These are phyloP conservation scores for Rhododendron henanense DNA, from an alignment of 148 eudicot species.

Conservation along the genomic window DNA sequence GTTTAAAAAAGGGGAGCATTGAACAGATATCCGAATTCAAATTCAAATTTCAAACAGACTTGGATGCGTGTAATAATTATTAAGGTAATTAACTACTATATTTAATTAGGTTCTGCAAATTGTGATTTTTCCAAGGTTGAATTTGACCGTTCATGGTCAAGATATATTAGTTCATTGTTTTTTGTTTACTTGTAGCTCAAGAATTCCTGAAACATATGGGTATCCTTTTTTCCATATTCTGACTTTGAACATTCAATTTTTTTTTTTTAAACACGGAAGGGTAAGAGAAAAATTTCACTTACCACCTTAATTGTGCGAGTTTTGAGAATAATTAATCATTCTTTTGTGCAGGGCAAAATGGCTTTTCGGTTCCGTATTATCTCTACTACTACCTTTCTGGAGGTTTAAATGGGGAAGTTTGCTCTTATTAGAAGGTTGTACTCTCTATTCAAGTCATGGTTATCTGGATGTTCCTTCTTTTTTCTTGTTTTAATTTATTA, in stretches of 20 bases:
- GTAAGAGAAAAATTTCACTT: too few species aligned
- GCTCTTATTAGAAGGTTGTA: constrained; percentile 50
- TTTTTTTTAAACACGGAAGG: too few species aligned
- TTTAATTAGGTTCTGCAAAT: neutral
- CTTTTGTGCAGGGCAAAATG: constrained; percentile 45
- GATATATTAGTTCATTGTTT: neutral
- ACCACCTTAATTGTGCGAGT: neutral
- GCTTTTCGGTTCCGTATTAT: constrained; percentile 39
- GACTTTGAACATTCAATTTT: neutral
- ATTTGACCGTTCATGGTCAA: neutral
- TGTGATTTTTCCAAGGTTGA: neutral
- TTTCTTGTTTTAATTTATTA: neutral
- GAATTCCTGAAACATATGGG: neutral
- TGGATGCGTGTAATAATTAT: neutral
- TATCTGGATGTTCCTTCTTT: neutral
- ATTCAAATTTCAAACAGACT: neutral
- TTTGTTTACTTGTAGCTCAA: neutral
- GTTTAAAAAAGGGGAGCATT: neutral
- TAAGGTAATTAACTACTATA: neutral
- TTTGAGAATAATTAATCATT: neutral
- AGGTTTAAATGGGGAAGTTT: constrained; percentile 54
- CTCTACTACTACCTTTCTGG: constrained; percentile 54
- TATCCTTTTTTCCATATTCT: neutral
- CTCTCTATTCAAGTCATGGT: neutral
- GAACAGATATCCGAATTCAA: neutral